These are phyloP conservation scores for Earliella scabrosa DNA, from an alignment of 1,284 basidiomycete species.

Conservation along the genomic window DNA sequence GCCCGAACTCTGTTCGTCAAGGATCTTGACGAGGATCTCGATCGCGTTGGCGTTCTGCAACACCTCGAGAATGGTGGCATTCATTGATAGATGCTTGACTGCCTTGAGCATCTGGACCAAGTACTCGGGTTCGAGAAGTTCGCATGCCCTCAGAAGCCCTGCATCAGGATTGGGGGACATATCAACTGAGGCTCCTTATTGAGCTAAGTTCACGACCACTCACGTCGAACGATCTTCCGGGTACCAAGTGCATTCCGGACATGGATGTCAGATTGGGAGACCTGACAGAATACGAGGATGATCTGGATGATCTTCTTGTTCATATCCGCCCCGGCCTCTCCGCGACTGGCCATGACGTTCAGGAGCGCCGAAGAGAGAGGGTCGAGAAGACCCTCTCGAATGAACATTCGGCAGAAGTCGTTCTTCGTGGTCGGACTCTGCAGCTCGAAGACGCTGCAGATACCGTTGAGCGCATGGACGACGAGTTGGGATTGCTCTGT, in stretches of 20 bases:
- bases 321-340: slow-evolving; percentile 71
- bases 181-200: background rate
- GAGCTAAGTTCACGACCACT: slow-evolving; percentile 38
- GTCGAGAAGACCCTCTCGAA: slow-evolving; percentile 92
- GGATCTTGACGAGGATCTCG: slow-evolving; percentile 84
- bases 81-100: slow-evolving; percentile 96
- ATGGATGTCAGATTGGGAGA: slow-evolving; percentile 92
- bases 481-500: slow-evolving; percentile 89
- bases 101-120: slow-evolving; percentile 92
- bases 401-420: slow-evolving; percentile 98
- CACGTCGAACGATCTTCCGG: slow-evolving; percentile 87
- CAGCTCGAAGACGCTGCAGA: slow-evolving; percentile 93
- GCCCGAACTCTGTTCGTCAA: slow-evolving; percentile 82
- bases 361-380: slow-evolving; percentile 90
- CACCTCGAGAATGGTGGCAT: slow-evolving; percentile 86
- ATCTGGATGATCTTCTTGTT: slow-evolving; percentile 91
- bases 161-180: background rate
- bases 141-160: slow-evolving; percentile 87
- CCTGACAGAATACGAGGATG: slow-evolving; percentile 92
- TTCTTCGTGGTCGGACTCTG: slow-evolving; percentile 96
- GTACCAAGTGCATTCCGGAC: slow-evolving; percentile 91
- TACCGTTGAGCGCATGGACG: slow-evolving; percentile 92
- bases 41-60: slow-evolving; percentile 96
- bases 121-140: slow-evolving; percentile 81
- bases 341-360: slow-evolving; percentile 82